Base-by-base conservation (phyloP, 768 basidiomycete species). In the Tephrocybe rancida region DNA sequence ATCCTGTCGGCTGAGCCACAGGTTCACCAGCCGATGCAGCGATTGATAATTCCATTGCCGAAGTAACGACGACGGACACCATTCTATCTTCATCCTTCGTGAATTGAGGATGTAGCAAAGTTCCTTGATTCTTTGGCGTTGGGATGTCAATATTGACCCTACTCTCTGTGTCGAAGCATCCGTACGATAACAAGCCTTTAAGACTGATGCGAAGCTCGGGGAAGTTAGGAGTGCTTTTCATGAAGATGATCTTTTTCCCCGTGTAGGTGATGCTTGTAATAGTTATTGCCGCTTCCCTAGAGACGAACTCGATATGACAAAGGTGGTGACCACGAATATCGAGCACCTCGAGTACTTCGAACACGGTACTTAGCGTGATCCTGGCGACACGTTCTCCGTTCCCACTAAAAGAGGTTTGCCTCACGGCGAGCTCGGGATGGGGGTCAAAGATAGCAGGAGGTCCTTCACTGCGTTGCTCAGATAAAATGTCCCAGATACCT, bases 401-500 rank as follows among this genome's bases (percentile, higher is more conserved):
- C 0, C 39, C 46, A 43, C 52, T 54, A 27, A 54, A 41, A 27
- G 29, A 48, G 38, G 39, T 18, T 11, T 47, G 39, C 16, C 21
- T 41, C 3, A 54, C 22, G 11, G 13, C 21, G 13, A 34, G 29
- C 14, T 9, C 37, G 8, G 27, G 29, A 34, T 25, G 39, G 5
- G 46, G 45, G 14, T 42, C 9, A 34, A 34, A 54, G 13, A 53
- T 22, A 19, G 14, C 18, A 13, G 6, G 3, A 2, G 45, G 16
- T 47, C 29, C 39, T 19, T 41, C 21, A 22, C 30, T 25, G 10
- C 37, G 39, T 34, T 53, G 29, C 32, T 54, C 45, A 1, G 45
- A 48, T 27, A 42, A 19, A 19, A 54, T 37, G 30, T 47, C 42
- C 39, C 44, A 54, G 19, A 54, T 34, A 22, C 52, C 52, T 19